A percentile compares a stretch with the other conserved stretches of the same genome.
phyloP scores from a whole-genome alignment of 2,329 filamentous ascomycete genomes.

The Colletotrichum orbiculare region DNA sequence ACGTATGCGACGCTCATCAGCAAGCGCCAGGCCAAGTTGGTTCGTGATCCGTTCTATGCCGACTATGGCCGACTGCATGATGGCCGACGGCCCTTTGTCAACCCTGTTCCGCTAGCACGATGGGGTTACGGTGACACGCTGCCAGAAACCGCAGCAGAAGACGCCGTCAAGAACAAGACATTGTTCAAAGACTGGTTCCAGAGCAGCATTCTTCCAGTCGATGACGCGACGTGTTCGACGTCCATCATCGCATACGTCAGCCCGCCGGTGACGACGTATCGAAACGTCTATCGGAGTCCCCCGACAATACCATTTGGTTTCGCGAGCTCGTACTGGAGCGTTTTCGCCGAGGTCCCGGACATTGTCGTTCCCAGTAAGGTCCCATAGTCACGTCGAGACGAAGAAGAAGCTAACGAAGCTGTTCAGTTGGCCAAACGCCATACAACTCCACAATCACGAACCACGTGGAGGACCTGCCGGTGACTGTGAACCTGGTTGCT shows the following conservation, averaged over 20 bases:
- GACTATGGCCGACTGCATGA: slow-evolving; percentile 46
- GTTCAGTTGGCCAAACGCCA: slow-evolving; percentile 48
- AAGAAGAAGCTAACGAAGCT: background rate
- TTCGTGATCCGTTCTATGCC: slow-evolving; percentile 50
- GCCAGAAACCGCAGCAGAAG: slow-evolving; percentile 36
- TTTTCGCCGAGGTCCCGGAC: slow-evolving; percentile 51
- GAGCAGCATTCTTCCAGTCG: slow-evolving; percentile 52
- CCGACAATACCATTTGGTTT: slow-evolving; percentile 49
- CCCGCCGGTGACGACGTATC: background rate
- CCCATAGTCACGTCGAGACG: background rate
- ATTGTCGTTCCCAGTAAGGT: slow-evolving; percentile 47
- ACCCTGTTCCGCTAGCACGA: slow-evolving; percentile 2
- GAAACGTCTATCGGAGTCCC: background rate
- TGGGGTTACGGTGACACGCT: slow-evolving; percentile 4
- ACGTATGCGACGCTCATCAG: slow-evolving; percentile 50
- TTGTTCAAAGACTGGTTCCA: slow-evolving; percentile 60
- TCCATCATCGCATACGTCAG: slow-evolving; percentile 12
- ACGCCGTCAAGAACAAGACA: slow-evolving; percentile 61
- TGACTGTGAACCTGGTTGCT: slow-evolving; percentile 67
- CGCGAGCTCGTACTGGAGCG: slow-evolving; percentile 43
- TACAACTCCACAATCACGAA: slow-evolving; percentile 51
- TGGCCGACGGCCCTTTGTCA: slow-evolving; percentile 10
- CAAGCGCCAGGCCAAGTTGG: slow-evolving; percentile 47
- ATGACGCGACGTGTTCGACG: slow-evolving; percentile 29
- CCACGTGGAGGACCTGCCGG: slow-evolving; percentile 62